phyloP scores from a whole-genome alignment of 2,329 filamentous ascomycete species.

The Sporothrix dimorphospora region DNA sequence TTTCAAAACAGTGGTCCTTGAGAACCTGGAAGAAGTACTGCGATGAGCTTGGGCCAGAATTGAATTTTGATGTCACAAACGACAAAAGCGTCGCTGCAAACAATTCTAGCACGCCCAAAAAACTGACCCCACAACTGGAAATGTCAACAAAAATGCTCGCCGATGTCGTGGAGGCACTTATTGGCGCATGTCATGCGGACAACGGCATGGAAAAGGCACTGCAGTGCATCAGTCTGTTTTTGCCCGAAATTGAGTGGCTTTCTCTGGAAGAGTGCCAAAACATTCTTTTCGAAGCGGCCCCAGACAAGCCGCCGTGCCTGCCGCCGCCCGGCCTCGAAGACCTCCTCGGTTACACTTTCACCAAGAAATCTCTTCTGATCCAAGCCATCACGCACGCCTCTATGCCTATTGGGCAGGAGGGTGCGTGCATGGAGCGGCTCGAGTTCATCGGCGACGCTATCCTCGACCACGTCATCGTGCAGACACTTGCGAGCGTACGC shows the following conservation, averaged over 20 bases:
- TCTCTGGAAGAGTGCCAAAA: constrained; percentile 47
- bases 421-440: constrained; percentile 67
- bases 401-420: constrained; percentile 48
- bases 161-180: constrained; percentile 83
- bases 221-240: constrained; percentile 66
- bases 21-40: constrained; percentile 73
- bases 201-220: constrained; percentile 68
- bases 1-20: constrained; percentile 68
- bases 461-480: constrained; percentile 75
- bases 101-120: neutral
- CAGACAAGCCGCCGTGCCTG: constrained; percentile 47
- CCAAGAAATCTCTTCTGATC: constrained; percentile 66
- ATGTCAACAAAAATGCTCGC: constrained; percentile 80
- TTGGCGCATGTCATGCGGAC: constrained; percentile 73
- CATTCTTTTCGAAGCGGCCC: constrained; percentile 49
- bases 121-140: constrained; percentile 35
- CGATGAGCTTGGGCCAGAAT: constrained; percentile 29
- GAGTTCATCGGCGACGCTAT: constrained; percentile 89
- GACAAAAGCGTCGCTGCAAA: too few relatives aligned
- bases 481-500: constrained; percentile 24
- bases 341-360: constrained; percentile 73
- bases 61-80: neutral
- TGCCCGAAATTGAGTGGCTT: constrained; percentile 62
- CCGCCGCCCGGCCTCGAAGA: constrained; percentile 57
- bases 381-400: constrained; percentile 84